Base-by-base conservation (phyloP, 306 rosid species). In the Vigna radiata region DNA sequence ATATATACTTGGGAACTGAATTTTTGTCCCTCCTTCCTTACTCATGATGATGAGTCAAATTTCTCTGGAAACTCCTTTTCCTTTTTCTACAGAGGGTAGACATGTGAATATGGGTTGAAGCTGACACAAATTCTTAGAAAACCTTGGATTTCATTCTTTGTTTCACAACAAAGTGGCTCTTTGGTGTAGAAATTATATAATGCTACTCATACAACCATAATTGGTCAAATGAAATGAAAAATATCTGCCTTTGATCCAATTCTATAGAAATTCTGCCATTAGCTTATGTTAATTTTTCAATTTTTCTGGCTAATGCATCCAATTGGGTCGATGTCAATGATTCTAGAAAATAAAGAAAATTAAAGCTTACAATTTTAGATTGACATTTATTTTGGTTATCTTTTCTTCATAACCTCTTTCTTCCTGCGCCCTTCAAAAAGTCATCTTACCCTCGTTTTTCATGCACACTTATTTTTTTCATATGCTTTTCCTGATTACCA, bases 41-140 rank as follows among this genome's bases (percentile, higher is more conserved):
- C 12, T 75, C 17, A 29, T 27, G 60, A 46, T 80, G 49, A 70
- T 54, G 33, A 63, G 25, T 78, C 70, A 47, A 72, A 58, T 76
- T 80, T 36, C 33, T 65, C 16, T 33, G 23, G 69, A 39, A 36
- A 31, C 41, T 65, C 29, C 77, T 31, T 55, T 15, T 63, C 53
- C 72, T 70, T 79, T 72, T 63, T 60, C 47, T 21, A 75, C 13
- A 36, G 19, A 64, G 69, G 55, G 23, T 31, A 47, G 61, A 41
- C 39, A 63, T 70, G 74, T 70, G 56, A 76, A 70, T 76, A 76
- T 33, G 37, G 49, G 48, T 53, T 79, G 59, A 75, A 50, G 48
- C 80, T 68, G 81, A 78, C 41, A 55, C n/a, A 15, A 73, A 62
- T 78, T 83, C 77, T 61, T 78, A 70, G 76, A 67, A 67, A 83